These are phyloP conservation scores for Tylopilus plumbeoviolaceoides DNA, from an alignment of 768 basidiomycete genomes.

Conservation along the genomic window DNA sequence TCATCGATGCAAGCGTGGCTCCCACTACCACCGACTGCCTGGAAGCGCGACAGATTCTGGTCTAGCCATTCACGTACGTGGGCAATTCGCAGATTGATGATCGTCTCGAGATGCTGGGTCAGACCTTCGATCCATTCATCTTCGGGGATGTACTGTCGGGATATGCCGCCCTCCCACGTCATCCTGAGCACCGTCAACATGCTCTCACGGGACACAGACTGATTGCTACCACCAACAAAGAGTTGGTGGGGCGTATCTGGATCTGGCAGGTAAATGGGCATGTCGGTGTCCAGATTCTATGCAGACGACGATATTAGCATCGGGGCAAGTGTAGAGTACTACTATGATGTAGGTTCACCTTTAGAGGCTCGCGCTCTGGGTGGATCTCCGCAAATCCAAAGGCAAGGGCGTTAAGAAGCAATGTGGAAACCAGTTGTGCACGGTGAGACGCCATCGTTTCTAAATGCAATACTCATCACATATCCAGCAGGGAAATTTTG, in stretches of 20 bases:
- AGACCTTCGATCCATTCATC: conserved; percentile 40
- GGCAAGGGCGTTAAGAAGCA: conserved; percentile 46
- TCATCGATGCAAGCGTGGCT: conserved; percentile 42
- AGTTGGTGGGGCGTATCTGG: conserved; percentile 38
- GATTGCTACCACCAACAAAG: conserved; percentile 27
- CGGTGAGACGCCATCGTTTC: conserved; percentile 50
- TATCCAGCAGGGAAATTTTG: background rate
- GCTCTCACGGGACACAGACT: conserved; percentile 16
- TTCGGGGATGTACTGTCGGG: conserved; percentile 20
- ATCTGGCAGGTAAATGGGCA: conserved; percentile 27
- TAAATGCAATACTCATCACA: conserved; percentile 14
- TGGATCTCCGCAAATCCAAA: conserved; percentile 45
- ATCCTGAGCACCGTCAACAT: conserved; percentile 12
- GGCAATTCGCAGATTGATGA: conserved; percentile 41
- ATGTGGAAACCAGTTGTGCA: conserved; percentile 37
- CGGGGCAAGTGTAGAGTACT: background rate
- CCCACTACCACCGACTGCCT: conserved; percentile 8
- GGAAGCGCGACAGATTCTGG: conserved; percentile 47
- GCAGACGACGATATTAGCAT: background rate
- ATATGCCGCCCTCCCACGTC: conserved; percentile 13
- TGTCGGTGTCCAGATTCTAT: conserved; percentile 53
- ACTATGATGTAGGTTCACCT: conserved; percentile 31
- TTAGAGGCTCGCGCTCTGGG: conserved; percentile 47
- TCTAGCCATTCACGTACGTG: conserved; percentile 52
- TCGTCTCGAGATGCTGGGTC: conserved; percentile 33